Conservation (phyloP, 331 rosid genomes). For the Saraca asoca region DNA sequence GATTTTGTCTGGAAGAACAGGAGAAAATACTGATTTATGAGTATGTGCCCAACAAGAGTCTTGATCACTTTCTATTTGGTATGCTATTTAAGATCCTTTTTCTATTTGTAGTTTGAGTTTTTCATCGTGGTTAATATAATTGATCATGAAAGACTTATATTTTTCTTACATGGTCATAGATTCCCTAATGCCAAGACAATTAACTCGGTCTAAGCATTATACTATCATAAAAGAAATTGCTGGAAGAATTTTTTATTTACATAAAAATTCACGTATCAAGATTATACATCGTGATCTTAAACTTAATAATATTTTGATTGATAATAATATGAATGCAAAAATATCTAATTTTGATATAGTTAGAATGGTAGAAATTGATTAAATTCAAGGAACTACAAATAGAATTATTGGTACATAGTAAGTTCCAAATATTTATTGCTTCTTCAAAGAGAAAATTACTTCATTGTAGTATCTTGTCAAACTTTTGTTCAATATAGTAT, state of each 20-base stretch:
- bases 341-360: slow-evolving; percentile 56
- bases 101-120: too few relatives aligned
- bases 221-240: slow-evolving; percentile 54
- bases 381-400: slow-evolving; percentile 28
- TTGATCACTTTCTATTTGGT: slow-evolving; percentile 64
- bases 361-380: slow-evolving; percentile 34
- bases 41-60: slow-evolving; percentile 60
- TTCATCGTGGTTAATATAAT: neutral
- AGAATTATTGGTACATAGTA: slow-evolving; percentile 48
- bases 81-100: neutral
- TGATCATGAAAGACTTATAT: neutral
- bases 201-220: slow-evolving; percentile 49
- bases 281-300: slow-evolving; percentile 69
- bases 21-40: slow-evolving; percentile 72
- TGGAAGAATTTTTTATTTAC: slow-evolving; percentile 57
- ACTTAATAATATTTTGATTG: slow-evolving; percentile 60
- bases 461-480: neutral
- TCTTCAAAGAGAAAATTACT: too few relatives aligned
- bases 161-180: slow-evolving; percentile 36
- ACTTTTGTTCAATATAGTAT: neutral
- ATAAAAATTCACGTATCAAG: slow-evolving; percentile 64
- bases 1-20: slow-evolving; percentile 56
- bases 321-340: slow-evolving; percentile 59
- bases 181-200: slow-evolving; percentile 27
- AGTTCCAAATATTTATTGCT: neutral